Evolutionary conservation across 139 green algal species (phyloP), one percentile per base, ranked within the genome.

Genomic region (Chlamydomonas sp.): DNA sequence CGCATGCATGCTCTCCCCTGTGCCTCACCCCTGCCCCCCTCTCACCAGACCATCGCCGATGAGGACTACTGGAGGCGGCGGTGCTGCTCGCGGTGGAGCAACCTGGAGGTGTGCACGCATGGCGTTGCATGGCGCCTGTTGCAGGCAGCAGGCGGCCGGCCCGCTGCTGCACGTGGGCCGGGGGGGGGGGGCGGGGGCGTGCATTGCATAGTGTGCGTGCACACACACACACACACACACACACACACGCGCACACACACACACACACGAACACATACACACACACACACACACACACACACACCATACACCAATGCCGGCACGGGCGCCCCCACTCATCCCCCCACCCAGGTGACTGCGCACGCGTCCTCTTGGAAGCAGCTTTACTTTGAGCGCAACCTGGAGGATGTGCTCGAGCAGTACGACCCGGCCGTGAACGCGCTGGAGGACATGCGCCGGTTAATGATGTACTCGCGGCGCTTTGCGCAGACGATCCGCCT

Each of bases 351-450:
- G 77, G 38, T 79, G 0, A 50, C 65, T 3, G 76, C 73, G 3
- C 85, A 92, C 61, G 84, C 85, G 4, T 57, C 76, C 39, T 90
- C 82, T 1, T 93, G 84, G 86, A 93, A 93, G 78, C 89, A 95
- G 79, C 72, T 92, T 2, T 95, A 89, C 66, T 91, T 95, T 60
- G 86, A 95, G 67, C 76, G 76, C 3, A 90, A 91, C 68, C 49
- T 95, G 35, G 72, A 90, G 60, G 75, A 85, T 34, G 78, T 78
- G 1, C 58, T 95, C 2, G 89, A 93, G 60, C 71, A 83, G 79
- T 90, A 81, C 75, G 84, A 90, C 62, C 68, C 77, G 33, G 50
- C 57, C 0, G 59, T 64, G 1, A 70, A 60, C 3, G 79, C 80
- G 20, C 3, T 88, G 22, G 68, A 74, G 5, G 78, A 76, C 13